These are phyloP conservation scores for Citrus australasica DNA, from an alignment of 345 rosid species.

Conservation along the genomic window DNA sequence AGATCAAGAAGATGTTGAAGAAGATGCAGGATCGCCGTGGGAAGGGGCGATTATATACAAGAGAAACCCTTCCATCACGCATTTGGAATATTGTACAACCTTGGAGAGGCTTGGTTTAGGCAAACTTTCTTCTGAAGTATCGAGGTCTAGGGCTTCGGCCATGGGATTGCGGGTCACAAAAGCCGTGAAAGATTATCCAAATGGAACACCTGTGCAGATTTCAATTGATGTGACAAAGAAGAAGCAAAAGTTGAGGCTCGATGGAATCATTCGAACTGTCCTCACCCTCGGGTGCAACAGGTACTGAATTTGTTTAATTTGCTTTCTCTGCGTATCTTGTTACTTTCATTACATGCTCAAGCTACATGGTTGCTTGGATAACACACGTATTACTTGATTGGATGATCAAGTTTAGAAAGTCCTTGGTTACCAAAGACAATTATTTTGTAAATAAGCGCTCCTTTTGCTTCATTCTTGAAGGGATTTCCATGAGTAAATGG, in stretches of 20 bases:
- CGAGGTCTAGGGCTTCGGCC: conserved; percentile 66
- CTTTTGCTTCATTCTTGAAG: neutral
- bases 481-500: neutral
- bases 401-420: neutral
- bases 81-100: conserved; percentile 85
- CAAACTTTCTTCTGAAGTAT: conserved; percentile 55
- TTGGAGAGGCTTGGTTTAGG: conserved; percentile 93
- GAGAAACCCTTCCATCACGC: conserved; percentile 70
- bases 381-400: neutral
- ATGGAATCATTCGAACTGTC: conserved; percentile 84
- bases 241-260: conserved; percentile 77
- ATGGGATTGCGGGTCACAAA: conserved; percentile 93
- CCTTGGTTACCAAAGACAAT: neutral
- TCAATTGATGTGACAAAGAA: conserved; percentile 79
- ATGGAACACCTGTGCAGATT: conserved; percentile 89
- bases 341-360: neutral
- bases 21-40: conserved; percentile 75
- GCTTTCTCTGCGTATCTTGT: neutral
- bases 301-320: conserved; percentile 27
- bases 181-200: conserved; percentile 76
- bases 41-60: conserved; percentile 78
- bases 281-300: conserved; percentile 74
- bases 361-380: neutral
- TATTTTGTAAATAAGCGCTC: neutral
- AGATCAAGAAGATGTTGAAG: conserved; percentile 46